phyloP scores from a whole-genome alignment of 331 rosid genomes.

The Rosa hybrid region DNA sequence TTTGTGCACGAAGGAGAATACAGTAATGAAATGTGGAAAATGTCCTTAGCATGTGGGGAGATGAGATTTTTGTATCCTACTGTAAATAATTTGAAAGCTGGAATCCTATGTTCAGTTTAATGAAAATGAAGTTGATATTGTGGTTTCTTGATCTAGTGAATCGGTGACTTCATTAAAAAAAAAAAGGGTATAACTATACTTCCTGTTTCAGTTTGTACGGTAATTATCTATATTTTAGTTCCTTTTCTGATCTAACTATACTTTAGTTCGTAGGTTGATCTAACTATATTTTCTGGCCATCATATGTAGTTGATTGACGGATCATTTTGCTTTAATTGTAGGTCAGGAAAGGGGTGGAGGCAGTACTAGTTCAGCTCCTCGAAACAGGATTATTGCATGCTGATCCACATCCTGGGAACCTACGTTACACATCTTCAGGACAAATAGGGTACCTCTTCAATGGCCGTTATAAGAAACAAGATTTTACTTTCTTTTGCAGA shows the following conservation, averaged over 20 bases:
- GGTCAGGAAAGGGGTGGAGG: slow-evolving; percentile 95
- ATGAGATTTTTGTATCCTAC: background rate
- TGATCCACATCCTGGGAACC: slow-evolving; percentile 98
- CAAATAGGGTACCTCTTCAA: slow-evolving; percentile 66
- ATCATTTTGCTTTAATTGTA: slow-evolving; percentile 33
- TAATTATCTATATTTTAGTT: slow-evolving; percentile 12
- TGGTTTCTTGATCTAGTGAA: slow-evolving; percentile 11
- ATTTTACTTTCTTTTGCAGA: slow-evolving; percentile 12
- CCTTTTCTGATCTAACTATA: slow-evolving; percentile 18
- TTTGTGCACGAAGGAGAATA: slow-evolving; percentile 6
- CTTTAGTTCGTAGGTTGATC: slow-evolving; percentile 16
- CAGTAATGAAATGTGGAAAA: background rate
- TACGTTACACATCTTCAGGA: slow-evolving; percentile 86
- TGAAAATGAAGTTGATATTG: background rate
- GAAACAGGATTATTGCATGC: slow-evolving; percentile 98
- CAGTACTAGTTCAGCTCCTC: slow-evolving; percentile 86
- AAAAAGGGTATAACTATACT: background rate
- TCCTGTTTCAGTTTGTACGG: slow-evolving; percentile 12
- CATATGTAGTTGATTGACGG: slow-evolving; percentile 8
- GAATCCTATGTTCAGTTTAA: background rate
- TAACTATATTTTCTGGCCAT: slow-evolving; percentile 10
- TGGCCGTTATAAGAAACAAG: slow-evolving; percentile 18
- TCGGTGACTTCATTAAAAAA: background rate
- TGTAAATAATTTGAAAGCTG: background rate
- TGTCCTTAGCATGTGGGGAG: background rate